A percentile compares a stretch with the other conserved stretches of the same genome.
Conservation (phyloP, 371 early-diverging fungal genomes). For the Gilbertella persicaria region DNA sequence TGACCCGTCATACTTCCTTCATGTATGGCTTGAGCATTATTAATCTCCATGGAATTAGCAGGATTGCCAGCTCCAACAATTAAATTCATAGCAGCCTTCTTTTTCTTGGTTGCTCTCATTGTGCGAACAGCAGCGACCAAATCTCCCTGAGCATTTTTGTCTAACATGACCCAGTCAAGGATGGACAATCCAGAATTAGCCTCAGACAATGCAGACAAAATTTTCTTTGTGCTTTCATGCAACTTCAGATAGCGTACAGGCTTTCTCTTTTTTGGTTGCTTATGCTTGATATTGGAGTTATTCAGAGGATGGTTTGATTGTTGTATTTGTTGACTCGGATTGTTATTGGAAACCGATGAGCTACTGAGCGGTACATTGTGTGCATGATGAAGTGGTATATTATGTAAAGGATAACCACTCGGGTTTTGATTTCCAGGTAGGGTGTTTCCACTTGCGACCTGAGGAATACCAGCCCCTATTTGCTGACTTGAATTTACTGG, state of each 20-base stretch:
- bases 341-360: too few species aligned
- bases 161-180: background rate
- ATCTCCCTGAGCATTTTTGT: background rate
- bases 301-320: too few species aligned
- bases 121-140: background rate
- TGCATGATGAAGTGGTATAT: too few species aligned
- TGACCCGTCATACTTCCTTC: background rate
- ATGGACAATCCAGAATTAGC: background rate
- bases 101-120: background rate
- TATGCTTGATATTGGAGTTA: background rate
- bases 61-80: background rate
- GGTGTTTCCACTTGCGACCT: background rate
- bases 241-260: background rate
- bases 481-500: background rate
- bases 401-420: too few species aligned
- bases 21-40: background rate
- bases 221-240: background rate
- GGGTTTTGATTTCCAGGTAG: background rate
- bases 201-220: background rate
- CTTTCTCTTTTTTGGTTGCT: background rate
- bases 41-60: background rate
- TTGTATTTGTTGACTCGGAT: too few species aligned
- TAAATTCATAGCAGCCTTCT: background rate
- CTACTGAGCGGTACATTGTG: too few species aligned
- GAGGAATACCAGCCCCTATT: background rate